Base-by-base conservation (phyloP, 495 filamentous ascomycete genomes). In the Hypomontagnella monticulosa region DNA sequence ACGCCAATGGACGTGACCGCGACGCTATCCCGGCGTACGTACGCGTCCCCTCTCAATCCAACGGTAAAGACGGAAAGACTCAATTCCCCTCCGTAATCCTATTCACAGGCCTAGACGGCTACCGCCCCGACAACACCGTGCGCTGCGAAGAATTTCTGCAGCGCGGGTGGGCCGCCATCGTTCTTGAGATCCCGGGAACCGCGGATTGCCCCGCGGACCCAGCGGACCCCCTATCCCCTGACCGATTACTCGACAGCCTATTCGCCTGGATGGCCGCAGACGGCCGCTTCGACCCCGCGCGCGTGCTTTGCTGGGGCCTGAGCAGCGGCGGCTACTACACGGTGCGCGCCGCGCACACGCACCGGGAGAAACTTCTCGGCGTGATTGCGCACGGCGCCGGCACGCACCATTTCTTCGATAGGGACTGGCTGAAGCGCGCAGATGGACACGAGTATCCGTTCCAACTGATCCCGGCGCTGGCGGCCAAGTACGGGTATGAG, bases 401-500 rank as follows among this genome's bases (percentile, higher is more conserved):
- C 0, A 79, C 77, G 43, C 91, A 93, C 72, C 82, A 88, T 66
- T 91, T 92, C 73, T 89, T 89, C 63, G 81, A 82, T 20, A 52
- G 57, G 0, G 84, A 83, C 52, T 93, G 91, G 91, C 68, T 93
- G 65, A 79, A 83, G 19, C 78, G 77, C 53, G 87, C 87, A 0
- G 87, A 92, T 62, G 85, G 88, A 23, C 86, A 91, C 59, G 91
- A 93, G 75, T 94, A 94, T 76, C 91, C 91, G 8, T 93, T 93
- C 71, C 73, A 79, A 81, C 79, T 92, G 34, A 83, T 82, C 3
- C 83, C 84, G 3, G 87, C 87, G 34, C 80, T 92, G 73, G 85
- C 88, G 4, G 79, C 86, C 73, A 93, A 93, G 75, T 88, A 87
- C 65, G 91, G 91, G 11, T 94, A 85, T 61, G 61, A 43, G 0